Evolutionary conservation across 352 stramenopile genomes (phyloP).

Genomic region (Peronosclerospora sorghi): DNA sequence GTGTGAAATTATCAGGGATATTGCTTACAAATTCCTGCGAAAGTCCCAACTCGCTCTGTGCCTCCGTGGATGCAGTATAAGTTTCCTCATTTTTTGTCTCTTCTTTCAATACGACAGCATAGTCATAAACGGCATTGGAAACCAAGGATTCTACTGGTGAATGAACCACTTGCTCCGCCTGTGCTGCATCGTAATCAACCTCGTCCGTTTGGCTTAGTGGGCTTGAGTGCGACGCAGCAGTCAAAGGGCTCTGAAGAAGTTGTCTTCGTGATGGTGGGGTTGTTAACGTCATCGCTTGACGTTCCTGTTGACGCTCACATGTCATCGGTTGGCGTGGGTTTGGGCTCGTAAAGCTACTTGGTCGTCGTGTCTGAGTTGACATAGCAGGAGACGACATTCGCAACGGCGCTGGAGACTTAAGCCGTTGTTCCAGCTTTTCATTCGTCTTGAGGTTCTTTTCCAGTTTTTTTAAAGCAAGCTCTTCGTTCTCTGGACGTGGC

Average conservation of each 20-base stretch:
- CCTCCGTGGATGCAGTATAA: no score
- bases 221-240: slow-evolving; percentile 16
- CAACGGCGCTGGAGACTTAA: slow-evolving; percentile 35
- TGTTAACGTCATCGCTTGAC: slow-evolving; percentile 9
- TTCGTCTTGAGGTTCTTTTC: slow-evolving; percentile 64
- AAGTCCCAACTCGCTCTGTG: slow-evolving; percentile 7
- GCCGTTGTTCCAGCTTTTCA: slow-evolving; percentile 50
- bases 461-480: slow-evolving; percentile 39
- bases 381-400: slow-evolving; percentile 16
- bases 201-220: slow-evolving; percentile 28
- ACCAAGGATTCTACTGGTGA: slow-evolving; percentile 1
- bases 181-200: slow-evolving; percentile 15
- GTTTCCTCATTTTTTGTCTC: slow-evolving; percentile 6
- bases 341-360: slow-evolving; percentile 20
- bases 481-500: slow-evolving; percentile 40
- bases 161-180: slow-evolving; percentile 6
- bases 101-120: slow-evolving; percentile 6
- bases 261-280: slow-evolving; percentile 8
- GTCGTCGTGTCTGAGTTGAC: slow-evolving; percentile 5
- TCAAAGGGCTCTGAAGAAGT: slow-evolving; percentile 16
- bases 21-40: slow-evolving; percentile 17
- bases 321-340: slow-evolving; percentile 14
- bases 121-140: neutral
- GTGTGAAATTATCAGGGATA: slow-evolving; percentile 8
- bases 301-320: slow-evolving; percentile 16